These are phyloP conservation scores for Solanum sejunctum DNA, from an alignment of 257 asterid species.

Conservation along the genomic window DNA sequence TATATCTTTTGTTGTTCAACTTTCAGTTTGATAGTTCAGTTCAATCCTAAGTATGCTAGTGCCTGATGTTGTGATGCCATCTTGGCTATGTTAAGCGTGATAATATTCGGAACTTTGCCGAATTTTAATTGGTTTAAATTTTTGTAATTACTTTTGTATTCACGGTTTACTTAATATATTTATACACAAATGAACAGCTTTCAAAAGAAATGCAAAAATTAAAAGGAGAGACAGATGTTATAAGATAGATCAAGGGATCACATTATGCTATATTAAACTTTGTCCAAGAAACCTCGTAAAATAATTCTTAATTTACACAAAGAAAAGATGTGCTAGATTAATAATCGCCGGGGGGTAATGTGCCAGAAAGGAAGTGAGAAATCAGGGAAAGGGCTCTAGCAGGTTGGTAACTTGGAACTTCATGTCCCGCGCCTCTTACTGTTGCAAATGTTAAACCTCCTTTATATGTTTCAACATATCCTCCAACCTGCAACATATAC, in stretches of 20 bases:
- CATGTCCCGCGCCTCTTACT: background rate
- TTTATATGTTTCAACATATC: background rate
- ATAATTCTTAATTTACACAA: background rate
- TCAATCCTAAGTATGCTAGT: no score
- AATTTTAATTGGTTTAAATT: no score
- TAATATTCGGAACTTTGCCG: no score
- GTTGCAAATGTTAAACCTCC: background rate
- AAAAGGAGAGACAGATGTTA: background rate
- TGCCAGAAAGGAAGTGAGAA: background rate
- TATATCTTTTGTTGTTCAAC: no score
- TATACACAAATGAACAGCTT: background rate
- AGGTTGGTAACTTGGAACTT: slow-evolving; percentile 2
- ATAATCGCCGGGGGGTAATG: background rate
- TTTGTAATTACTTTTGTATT: background rate
- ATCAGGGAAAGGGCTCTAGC: background rate
- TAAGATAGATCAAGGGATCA: background rate
- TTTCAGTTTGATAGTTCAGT: no score
- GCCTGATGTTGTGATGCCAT: no score
- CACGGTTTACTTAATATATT: background rate
- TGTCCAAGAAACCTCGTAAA: background rate
- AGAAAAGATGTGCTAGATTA: background rate
- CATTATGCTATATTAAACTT: background rate
- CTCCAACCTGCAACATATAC: background rate
- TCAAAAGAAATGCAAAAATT: background rate
- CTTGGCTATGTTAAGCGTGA: no score